phyloP scores from a whole-genome alignment of 2,329 filamentous ascomycete species.

The Stagonosporopsis rhizophila region DNA sequence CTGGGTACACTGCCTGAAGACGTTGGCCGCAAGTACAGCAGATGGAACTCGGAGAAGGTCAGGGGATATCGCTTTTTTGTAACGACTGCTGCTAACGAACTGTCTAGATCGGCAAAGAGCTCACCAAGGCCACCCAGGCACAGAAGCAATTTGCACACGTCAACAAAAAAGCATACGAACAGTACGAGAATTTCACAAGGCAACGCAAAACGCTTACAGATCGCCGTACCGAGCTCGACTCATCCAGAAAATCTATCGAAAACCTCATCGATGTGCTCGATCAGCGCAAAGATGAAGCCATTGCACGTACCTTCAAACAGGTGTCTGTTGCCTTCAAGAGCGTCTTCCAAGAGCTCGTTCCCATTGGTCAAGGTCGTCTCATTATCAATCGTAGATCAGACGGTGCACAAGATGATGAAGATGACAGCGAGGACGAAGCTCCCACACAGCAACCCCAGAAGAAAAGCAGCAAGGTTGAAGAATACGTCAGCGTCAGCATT shows the following conservation, averaged over 20 bases:
- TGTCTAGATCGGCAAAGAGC: constrained; percentile 55
- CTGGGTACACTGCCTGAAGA: constrained; percentile 93
- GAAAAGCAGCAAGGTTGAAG: constrained; percentile 70
- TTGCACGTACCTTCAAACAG: constrained; percentile 98
- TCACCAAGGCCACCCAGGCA: constrained; percentile 90
- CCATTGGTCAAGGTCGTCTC: constrained; percentile 87
- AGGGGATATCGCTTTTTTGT: constrained; percentile 39
- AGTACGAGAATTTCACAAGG: constrained; percentile 96
- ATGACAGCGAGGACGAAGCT: constrained; percentile 53
- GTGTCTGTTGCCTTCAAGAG: constrained; percentile 91
- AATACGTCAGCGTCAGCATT: constrained; percentile 95
- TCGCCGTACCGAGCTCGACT: constrained; percentile 85
- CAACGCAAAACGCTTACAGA: constrained; percentile 87
- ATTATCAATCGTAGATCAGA: constrained; percentile 93
- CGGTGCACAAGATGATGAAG: constrained; percentile 69
- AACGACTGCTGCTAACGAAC: constrained; percentile 21
- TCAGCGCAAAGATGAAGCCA: constrained; percentile 95
- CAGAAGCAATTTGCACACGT: constrained; percentile 97
- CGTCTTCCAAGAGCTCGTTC: constrained; percentile 94
- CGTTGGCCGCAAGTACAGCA: constrained; percentile 88
- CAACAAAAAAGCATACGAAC: constrained; percentile 99
- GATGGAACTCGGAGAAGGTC: constrained; percentile 79
- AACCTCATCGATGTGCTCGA: constrained; percentile 92
- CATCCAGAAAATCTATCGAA: constrained; percentile 84
- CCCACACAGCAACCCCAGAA: constrained; percentile 35